Conservation (phyloP, 1,284 basidiomycete genomes). For the Trichosporon inkin region DNA sequence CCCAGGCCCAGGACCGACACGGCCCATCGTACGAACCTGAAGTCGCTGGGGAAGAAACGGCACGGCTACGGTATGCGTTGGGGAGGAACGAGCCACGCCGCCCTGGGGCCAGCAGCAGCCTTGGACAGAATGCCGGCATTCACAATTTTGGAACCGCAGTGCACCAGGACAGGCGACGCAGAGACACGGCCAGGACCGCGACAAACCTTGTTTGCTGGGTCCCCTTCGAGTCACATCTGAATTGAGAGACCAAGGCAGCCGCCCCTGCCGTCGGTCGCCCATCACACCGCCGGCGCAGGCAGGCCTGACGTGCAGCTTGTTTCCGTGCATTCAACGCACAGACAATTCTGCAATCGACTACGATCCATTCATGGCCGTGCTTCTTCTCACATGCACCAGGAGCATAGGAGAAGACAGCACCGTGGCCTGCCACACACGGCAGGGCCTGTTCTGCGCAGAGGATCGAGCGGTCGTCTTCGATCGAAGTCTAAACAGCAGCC, state of each 20-base stretch:
- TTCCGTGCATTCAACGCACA: no score
- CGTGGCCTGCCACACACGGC: not conserved
- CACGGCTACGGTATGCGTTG: not conserved
- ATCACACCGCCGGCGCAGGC: not conserved
- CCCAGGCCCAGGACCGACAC: no score
- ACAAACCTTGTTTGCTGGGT: slow-evolving; percentile 6
- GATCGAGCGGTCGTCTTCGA: slow-evolving; percentile 3
- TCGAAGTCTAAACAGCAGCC: not conserved
- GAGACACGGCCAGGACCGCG: not conserved
- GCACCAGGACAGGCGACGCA: not conserved
- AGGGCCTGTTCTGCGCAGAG: not conserved
- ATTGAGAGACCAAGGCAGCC: not conserved
- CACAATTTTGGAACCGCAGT: not conserved
- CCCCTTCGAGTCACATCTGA: slow-evolving; percentile 5
- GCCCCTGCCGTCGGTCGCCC: not conserved
- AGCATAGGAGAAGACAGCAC: no score
- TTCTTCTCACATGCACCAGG: no score
- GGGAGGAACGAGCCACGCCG: not conserved
- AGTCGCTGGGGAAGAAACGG: not conserved
- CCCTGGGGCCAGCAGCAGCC: not conserved
- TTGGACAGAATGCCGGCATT: slow-evolving; percentile 1
- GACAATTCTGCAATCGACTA: no score
- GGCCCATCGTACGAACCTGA: not conserved
- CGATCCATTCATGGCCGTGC: no score
- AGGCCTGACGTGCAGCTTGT: not conserved